phyloP scores from a whole-genome alignment of 441 rosid species.

The Adansonia rubrostipa region DNA sequence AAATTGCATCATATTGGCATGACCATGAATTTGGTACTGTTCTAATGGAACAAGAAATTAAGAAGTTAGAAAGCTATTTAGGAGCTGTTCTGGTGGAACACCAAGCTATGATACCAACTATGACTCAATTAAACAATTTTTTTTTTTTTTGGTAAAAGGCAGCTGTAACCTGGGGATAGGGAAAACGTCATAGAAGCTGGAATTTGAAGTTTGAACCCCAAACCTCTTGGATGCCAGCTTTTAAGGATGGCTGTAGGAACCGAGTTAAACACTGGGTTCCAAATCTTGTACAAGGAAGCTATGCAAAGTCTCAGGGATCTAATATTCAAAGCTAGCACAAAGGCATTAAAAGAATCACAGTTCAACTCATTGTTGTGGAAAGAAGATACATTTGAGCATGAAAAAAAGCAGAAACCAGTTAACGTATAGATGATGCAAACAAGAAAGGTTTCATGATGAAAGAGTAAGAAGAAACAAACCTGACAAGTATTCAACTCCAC shows the following conservation, averaged over 20 bases:
- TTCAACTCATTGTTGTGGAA: neutral
- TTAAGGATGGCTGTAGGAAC: no score
- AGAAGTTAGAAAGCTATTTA: neutral
- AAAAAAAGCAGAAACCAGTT: neutral
- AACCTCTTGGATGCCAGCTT: no score
- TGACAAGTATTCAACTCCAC: constrained; percentile 81
- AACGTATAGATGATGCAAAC: neutral
- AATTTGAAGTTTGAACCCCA: no score
- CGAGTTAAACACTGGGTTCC: no score
- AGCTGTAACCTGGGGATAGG: no score
- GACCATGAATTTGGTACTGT: neutral
- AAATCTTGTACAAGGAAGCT: neutral
- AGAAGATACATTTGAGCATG: neutral
- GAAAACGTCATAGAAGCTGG: no score
- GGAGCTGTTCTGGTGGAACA: neutral
- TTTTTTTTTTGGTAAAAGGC: no score
- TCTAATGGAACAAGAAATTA: neutral
- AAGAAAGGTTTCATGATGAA: neutral
- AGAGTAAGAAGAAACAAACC: constrained; percentile 51
- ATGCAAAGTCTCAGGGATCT: neutral
- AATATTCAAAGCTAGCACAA: neutral
- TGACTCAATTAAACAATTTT: neutral
- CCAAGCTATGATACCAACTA: neutral
- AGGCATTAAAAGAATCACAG: neutral
- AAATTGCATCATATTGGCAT: neutral